These are phyloP conservation scores for Pharnaceum exiguum DNA, from an alignment of 148 eudicot genomes.

Conservation along the genomic window DNA sequence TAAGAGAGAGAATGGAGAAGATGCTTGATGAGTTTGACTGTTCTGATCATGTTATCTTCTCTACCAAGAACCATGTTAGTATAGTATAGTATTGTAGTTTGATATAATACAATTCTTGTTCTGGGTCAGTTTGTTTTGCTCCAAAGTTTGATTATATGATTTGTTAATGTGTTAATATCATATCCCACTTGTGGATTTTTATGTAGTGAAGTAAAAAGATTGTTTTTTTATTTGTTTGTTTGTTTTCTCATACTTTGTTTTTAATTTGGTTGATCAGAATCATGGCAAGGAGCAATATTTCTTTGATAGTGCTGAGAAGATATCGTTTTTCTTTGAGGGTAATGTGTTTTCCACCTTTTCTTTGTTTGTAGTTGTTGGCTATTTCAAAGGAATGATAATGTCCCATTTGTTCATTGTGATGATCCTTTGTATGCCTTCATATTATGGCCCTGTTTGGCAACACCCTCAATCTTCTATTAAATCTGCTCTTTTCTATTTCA, in stretches of 20 bases:
- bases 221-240: neutral
- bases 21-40: constrained; percentile 67
- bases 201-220: too few relatives aligned
- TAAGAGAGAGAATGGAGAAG: constrained; percentile 62
- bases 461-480: too few relatives aligned
- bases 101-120: too few relatives aligned
- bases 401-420: neutral
- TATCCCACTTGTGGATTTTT: too few relatives aligned
- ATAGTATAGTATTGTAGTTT: too few relatives aligned
- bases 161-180: too few relatives aligned
- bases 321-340: constrained; percentile 98
- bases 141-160: too few relatives aligned
- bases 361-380: neutral
- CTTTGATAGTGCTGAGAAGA: constrained; percentile 82
- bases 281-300: constrained; percentile 67
- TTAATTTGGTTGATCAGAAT: constrained; percentile 33
- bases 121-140: too few relatives aligned
- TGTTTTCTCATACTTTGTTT: neutral
- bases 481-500: too few relatives aligned
- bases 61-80: constrained; percentile 79
- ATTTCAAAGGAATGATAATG: too few relatives aligned
- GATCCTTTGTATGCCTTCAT: neutral
- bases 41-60: constrained; percentile 58
- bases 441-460: too few relatives aligned
- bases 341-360: neutral